Evolutionary conservation across 2,329 filamentous ascomycete genomes (phyloP).

Genomic region (Claviceps fusiformis): DNA sequence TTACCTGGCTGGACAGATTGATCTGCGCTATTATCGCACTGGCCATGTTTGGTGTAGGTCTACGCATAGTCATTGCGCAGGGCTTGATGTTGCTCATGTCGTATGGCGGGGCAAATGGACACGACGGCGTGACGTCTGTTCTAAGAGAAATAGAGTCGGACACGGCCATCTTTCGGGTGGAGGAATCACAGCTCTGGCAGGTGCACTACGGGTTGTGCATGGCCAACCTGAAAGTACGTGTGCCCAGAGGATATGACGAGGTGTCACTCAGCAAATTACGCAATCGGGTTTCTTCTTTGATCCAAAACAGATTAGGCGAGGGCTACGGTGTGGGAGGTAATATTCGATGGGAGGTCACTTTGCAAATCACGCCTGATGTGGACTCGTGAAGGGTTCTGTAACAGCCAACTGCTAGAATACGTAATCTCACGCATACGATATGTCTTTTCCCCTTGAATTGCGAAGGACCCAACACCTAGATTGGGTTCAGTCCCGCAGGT

Average conservation of each 20-base stretch:
- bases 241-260: slow-evolving; percentile 52
- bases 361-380: slow-evolving; percentile 50
- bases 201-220: slow-evolving; percentile 95
- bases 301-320: slow-evolving; percentile 76
- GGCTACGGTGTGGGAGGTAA: slow-evolving; percentile 70
- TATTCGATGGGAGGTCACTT: slow-evolving; percentile 83
- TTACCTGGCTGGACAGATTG: slow-evolving; percentile 69
- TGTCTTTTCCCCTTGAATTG: not conserved
- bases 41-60: slow-evolving; percentile 78
- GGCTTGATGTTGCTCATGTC: slow-evolving; percentile 95
- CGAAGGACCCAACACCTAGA: not conserved
- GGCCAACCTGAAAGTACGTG: slow-evolving; percentile 76
- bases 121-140: slow-evolving; percentile 52
- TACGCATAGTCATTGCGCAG: slow-evolving; percentile 70
- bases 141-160: slow-evolving; percentile 75
- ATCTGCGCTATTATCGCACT: slow-evolving; percentile 71
- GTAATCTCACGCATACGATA: too few species aligned
- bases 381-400: slow-evolving; percentile 8
- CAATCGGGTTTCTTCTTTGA: slow-evolving; percentile 60
- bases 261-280: slow-evolving; percentile 59
- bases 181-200: slow-evolving; percentile 96
- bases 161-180: slow-evolving; percentile 58
- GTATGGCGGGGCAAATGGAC: slow-evolving; percentile 36
- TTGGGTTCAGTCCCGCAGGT: too few species aligned
- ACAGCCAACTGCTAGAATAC: not conserved